Conservation (phyloP, 192 early-diverging fungal species). For the Rhizophagus prolifer region DNA sequence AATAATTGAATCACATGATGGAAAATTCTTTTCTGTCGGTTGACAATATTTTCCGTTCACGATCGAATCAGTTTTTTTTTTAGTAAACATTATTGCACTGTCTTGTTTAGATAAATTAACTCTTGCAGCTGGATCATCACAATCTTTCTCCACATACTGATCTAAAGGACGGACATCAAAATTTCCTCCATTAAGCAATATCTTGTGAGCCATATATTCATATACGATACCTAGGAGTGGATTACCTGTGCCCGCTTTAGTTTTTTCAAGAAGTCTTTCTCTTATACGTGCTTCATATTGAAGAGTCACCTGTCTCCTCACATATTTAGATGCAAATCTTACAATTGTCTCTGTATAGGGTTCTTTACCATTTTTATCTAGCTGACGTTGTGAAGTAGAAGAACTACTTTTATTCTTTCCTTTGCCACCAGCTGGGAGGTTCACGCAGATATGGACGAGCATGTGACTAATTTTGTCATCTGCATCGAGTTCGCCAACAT, state of each 20-base stretch:
- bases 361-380: background rate
- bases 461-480: background rate
- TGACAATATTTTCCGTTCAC: background rate
- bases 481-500: background rate
- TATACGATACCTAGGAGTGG: background rate
- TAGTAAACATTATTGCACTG: background rate
- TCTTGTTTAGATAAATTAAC: background rate
- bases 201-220: background rate
- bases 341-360: background rate
- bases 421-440: background rate
- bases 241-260: conserved; percentile 1
- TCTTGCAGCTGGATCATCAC: background rate
- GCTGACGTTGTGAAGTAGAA: background rate
- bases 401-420: background rate
- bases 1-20: conserved; percentile 3
- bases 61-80: background rate
- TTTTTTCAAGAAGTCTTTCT: conserved; percentile 7
- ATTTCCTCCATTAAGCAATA: background rate
- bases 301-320: background rate
- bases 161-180: conserved; percentile 22
- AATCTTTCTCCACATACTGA: background rate
- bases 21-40: background rate
- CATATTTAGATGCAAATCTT: background rate
- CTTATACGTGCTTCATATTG: background rate
- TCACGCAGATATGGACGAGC: background rate